A percentile compares a stretch with the other conserved stretches of the same genome.
Evolutionary conservation across 2,329 filamentous ascomycete genomes (phyloP).

Genomic region (Zalaria obscura): DNA sequence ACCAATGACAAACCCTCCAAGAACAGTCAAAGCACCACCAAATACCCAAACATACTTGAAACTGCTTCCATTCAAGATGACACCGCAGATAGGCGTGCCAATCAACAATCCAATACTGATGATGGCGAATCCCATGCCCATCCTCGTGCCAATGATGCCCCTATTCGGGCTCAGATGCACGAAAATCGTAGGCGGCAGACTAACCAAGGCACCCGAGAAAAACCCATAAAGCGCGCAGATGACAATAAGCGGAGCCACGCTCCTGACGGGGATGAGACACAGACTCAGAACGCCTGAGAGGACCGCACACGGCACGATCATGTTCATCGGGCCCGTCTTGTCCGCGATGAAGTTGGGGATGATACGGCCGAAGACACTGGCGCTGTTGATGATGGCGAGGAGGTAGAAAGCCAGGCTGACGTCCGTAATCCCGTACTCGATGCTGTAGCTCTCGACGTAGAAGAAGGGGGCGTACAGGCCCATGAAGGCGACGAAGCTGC

Average conservation of each 20-base stretch:
- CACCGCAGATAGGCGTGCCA: constrained; percentile 43
- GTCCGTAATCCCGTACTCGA: constrained; percentile 36
- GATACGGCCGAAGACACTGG: constrained; percentile 32
- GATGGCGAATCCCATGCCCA: constrained; percentile 41
- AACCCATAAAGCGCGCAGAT: constrained; percentile 33
- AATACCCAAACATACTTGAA: constrained; percentile 30
- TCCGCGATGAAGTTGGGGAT: constrained; percentile 31
- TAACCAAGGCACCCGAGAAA: constrained; percentile 33
- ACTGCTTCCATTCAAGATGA: constrained; percentile 32
- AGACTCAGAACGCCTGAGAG: constrained; percentile 26
- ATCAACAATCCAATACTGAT: constrained; percentile 37
- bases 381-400: constrained; percentile 52
- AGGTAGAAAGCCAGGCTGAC: constrained; percentile 50
- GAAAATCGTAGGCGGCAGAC: constrained; percentile 30
- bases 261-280: constrained; percentile 23
- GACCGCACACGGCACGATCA: constrained; percentile 28
- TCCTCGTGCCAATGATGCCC: constrained; percentile 32
- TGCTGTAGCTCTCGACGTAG: constrained; percentile 45
- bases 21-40: constrained; percentile 20
- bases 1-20: constrained; percentile 11
- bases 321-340: constrained; percentile 31
- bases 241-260: constrained; percentile 23
- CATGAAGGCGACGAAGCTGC: constrained; percentile 31
- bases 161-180: constrained; percentile 27
- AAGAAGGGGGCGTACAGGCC: constrained; percentile 36